Evolutionary conservation across 768 basidiomycete species (phyloP).

Genomic region (Suillus subluteus): DNA sequence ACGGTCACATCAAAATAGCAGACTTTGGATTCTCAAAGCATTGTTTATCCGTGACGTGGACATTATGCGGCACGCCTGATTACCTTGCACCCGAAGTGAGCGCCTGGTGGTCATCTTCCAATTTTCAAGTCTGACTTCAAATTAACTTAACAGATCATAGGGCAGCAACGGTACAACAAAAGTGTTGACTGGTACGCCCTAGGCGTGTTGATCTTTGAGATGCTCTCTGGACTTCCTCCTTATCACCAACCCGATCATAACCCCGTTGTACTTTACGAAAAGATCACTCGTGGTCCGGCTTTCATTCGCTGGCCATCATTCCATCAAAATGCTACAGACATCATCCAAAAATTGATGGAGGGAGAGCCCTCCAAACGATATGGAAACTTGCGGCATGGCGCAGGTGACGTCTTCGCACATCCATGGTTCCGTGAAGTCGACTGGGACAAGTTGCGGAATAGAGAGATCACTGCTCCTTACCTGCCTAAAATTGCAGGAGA

Average conservation of each 20-base stretch:
- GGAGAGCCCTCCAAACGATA: slow-evolving; percentile 85
- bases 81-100: slow-evolving; percentile 94
- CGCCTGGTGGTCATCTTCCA: neutral
- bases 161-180: slow-evolving; percentile 88
- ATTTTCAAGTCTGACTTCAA: neutral
- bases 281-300: slow-evolving; percentile 77
- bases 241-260: slow-evolving; percentile 89
- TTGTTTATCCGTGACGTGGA: slow-evolving; percentile 89
- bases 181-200: slow-evolving; percentile 99
- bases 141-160: slow-evolving; percentile 58
- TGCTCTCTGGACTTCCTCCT: slow-evolving; percentile 94
- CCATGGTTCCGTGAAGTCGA: slow-evolving; percentile 95
- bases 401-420: slow-evolving; percentile 90
- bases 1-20: slow-evolving; percentile 96
- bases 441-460: slow-evolving; percentile 76
- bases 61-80: slow-evolving; percentile 93
- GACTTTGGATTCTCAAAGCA: slow-evolving; percentile 97
- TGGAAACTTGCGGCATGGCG: slow-evolving; percentile 88
- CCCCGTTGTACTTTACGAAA: slow-evolving; percentile 88
- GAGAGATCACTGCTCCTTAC: slow-evolving; percentile 96
- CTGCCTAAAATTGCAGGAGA: slow-evolving; percentile 90
- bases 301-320: slow-evolving; percentile 81
- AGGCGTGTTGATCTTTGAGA: slow-evolving; percentile 96
- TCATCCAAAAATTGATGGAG: slow-evolving; percentile 91
- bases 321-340: slow-evolving; percentile 77